Base-by-base conservation (phyloP, 2,329 filamentous ascomycete genomes). In the Pseudogymnoascus sp. region DNA sequence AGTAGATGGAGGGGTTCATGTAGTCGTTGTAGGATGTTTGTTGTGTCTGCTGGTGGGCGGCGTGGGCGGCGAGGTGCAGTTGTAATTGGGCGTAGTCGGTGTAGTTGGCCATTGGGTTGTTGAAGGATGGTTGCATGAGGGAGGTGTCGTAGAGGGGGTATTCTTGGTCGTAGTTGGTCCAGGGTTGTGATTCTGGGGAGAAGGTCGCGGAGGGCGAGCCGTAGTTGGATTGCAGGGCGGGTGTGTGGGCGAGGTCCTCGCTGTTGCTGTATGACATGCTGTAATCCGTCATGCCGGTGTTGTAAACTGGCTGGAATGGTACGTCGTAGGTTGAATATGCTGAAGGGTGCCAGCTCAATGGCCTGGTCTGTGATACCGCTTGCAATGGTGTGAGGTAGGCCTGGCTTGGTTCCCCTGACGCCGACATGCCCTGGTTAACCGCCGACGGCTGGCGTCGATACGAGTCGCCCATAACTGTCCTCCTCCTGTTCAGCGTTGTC, bases 281-380 rank as follows among this genome's bases (percentile, higher is more conserved):
- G 14, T 77, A 72, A 48, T 48, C 43, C 43, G 43, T 6, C 43
- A 48, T 48, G 21, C 43, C 23, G 21, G 43, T 21, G 43, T 48
- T 48, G 71, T 73, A 73, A 62, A 71, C 71, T 34, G 72, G 72
- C 64, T 75, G 75, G 36, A 72, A 75, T 64, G 76, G 71, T 64
- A 62, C 65, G 65, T 72, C 70, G 54, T 68, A 65, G 34, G 65
- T 39, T 28, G 70, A 74, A 65, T 83, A 79, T 8, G 87, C 83
- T 21, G 83, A 83, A 2, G 89, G 87, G 73, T 92, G 90, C 90
- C 90, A 92, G 79, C 89, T 92, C 54, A 90, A 79, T 5, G 89
- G 89, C 45, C 89, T 83, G 62, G 76, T 76, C 71, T 76, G 66
- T 28, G 61, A 48, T 36, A 68, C 65, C 60, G 68, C 62, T 57